Percentiles rank a stretch among this genome's conserved stretches.
Evolutionary conservation across 2,329 filamentous ascomycete species (phyloP).

Genomic region (Neonectria coccinea): DNA sequence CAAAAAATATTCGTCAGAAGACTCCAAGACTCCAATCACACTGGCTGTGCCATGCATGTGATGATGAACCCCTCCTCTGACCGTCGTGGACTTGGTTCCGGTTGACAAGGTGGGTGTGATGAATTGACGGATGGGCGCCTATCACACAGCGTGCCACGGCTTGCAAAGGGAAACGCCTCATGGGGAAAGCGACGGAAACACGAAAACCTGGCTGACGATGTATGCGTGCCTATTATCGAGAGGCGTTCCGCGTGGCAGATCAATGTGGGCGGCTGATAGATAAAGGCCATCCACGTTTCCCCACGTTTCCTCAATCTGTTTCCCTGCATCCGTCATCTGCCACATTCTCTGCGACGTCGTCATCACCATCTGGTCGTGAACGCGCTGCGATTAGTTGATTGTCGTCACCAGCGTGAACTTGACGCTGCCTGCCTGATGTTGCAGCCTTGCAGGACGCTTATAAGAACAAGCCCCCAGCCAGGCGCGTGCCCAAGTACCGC

Average conservation of each 20-base stretch:
- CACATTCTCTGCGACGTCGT: conserved; percentile 12
- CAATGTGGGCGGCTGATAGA: conserved; percentile 10
- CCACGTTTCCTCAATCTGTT: conserved; percentile 11
- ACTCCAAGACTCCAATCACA: conserved; percentile 14
- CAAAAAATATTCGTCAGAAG: conserved; percentile 24
- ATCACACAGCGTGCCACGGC: conserved; percentile 40
- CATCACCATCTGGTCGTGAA: conserved; percentile 5
- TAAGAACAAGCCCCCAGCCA: conserved; percentile 26
- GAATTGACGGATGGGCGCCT: conserved; percentile 28
- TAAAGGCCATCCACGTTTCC: conserved; percentile 16
- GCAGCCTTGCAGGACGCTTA: conserved; percentile 27
- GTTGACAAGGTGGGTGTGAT: conserved; percentile 26
- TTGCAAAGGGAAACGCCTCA: conserved; percentile 36
- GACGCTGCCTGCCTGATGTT: conserved; percentile 11
- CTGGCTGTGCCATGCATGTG: conserved; percentile 19
- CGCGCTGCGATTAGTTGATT: neutral
- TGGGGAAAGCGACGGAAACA: conserved; percentile 38
- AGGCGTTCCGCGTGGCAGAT: conserved; percentile 21
- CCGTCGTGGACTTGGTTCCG: conserved; percentile 33
- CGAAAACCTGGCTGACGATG: conserved; percentile 36
- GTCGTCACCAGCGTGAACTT: neutral
- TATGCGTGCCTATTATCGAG: conserved; percentile 31
- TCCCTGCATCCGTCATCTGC: conserved; percentile 5
- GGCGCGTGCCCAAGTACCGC: conserved; percentile 24
- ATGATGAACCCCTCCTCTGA: conserved; percentile 14